phyloP scores from a whole-genome alignment of 2,329 filamentous ascomycete genomes.

The Rutstroemia sp. region DNA sequence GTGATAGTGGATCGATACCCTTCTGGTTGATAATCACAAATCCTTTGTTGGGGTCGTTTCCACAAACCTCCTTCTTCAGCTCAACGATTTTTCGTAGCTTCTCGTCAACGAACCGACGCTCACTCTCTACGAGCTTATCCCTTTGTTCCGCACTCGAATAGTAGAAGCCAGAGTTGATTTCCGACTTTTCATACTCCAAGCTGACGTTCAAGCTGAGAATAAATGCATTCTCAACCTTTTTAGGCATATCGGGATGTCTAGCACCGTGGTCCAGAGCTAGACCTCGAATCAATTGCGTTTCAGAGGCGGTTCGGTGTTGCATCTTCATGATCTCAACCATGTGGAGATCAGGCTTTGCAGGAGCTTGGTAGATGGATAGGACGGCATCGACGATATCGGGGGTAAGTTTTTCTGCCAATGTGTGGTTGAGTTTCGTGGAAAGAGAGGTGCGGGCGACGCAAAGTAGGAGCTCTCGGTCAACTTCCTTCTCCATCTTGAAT shows the following conservation, averaged over 20 bases:
- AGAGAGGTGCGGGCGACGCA: constrained; percentile 92
- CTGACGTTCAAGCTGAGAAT: constrained; percentile 95
- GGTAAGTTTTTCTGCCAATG: constrained; percentile 83
- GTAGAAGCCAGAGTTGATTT: constrained; percentile 99
- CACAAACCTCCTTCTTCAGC: constrained; percentile 95
- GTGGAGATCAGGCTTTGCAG: constrained; percentile 90
- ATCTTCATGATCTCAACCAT: constrained; percentile 99
- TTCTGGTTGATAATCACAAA: constrained; percentile 99
- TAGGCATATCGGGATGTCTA: constrained; percentile 96
- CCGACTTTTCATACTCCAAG: constrained; percentile 96
- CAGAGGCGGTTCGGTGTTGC: constrained; percentile 93
- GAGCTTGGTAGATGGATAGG: constrained; percentile 83
- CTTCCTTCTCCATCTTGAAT: constrained; percentile 83
- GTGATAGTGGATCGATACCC: constrained; percentile 91
- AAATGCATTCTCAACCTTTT: constrained; percentile 88
- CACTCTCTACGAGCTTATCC: constrained; percentile 96
- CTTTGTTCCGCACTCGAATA: constrained; percentile 95
- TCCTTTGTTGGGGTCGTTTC: constrained; percentile 83
- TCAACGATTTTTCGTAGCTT: constrained; percentile 98
- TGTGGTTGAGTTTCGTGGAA: constrained; percentile 87
- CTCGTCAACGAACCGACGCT: constrained; percentile 89
- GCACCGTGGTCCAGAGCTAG: constrained; percentile 92
- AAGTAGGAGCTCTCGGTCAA: constrained; percentile 88
- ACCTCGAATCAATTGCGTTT: constrained; percentile 92
- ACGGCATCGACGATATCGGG: constrained; percentile 96